phyloP scores from a whole-genome alignment of 148 eudicot species.

The Diospyros lotus region DNA sequence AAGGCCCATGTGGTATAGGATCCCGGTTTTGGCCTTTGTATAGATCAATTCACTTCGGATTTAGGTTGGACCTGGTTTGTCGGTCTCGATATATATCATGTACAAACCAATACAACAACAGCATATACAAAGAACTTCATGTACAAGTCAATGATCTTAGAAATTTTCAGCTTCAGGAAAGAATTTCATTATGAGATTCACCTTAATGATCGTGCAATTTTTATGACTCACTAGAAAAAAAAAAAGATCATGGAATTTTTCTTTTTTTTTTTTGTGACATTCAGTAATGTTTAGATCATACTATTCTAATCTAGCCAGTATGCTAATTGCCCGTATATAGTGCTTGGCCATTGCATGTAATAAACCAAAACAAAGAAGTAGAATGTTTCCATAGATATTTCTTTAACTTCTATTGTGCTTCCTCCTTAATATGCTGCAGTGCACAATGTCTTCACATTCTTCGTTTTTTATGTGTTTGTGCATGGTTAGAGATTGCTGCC shows the following conservation, averaged over 20 bases:
- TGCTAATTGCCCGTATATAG: no score
- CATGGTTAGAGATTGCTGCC: conserved; percentile 30
- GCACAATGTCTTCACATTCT: neutral
- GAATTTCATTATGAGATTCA: neutral
- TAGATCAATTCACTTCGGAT: neutral
- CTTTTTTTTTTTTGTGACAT: no score
- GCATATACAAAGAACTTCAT: no score
- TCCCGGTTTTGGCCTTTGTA: neutral
- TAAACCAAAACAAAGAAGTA: neutral
- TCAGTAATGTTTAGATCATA: no score
- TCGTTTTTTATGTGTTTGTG: neutral
- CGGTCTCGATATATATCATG: no score
- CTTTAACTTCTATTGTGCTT: neutral
- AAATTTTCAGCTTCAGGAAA: no score
- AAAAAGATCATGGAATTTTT: no score
- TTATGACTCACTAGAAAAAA: no score
- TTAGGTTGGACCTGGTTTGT: neutral
- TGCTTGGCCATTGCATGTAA: no score
- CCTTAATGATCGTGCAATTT: neutral
- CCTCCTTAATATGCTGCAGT: neutral
- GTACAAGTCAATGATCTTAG: no score
- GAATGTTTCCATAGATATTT: neutral
- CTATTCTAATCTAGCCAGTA: no score
- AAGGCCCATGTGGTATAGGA: neutral
- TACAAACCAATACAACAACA: no score